Evolutionary conservation across 805 yeast species (phyloP), one percentile per base, ranked within the genome.

Genomic region (Yarrowia hollandica): DNA sequence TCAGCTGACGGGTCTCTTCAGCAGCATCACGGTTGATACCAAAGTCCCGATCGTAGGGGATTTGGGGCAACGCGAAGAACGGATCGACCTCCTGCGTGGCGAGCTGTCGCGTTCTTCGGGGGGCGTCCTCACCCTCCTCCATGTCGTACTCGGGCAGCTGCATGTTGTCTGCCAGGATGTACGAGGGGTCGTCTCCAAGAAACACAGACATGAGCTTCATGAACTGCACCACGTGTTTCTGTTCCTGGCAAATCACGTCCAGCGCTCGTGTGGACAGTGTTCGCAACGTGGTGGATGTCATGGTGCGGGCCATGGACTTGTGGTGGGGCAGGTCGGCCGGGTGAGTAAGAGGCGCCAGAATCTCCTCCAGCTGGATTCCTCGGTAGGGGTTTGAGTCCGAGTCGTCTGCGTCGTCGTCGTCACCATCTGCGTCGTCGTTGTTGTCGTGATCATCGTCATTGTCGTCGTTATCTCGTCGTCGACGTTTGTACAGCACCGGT

Each of bases 111-210:
- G 75, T 69, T 18, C 71, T 55, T 2, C 71, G 63, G 4, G 63
- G 61, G 11, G 59, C 48, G 18, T 55, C 50, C 19, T 55, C 61
- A 3, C 33, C 48, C 4, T 44, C 61, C 23, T 55, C 50, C 21
- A 63, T 64, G 35, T 65, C 88, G 67, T 88, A 88, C 23, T 73
- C 77, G 1, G 90, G 86, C 30, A 90, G 75, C 21, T 82, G 80
- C 71, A 91, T 70, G 48, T 82, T 81, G 19, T 80, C 82, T 31
- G 88, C 88, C 18, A 82, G 74, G 35, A 86, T 72, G 59, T 82
- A 83, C 41, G 77, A 77, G 63, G 95, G 87, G 68, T 89, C 92
- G 68, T 92, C 98, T 4, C 97, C 97, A 52, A 92, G 76, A 64
- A 92, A 82, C 0, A 87, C 84, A 62, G 85, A 88, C 72, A 94